Evolutionary conservation across 305 asterid species (phyloP).

Genomic region (Andrographis paniculata): DNA sequence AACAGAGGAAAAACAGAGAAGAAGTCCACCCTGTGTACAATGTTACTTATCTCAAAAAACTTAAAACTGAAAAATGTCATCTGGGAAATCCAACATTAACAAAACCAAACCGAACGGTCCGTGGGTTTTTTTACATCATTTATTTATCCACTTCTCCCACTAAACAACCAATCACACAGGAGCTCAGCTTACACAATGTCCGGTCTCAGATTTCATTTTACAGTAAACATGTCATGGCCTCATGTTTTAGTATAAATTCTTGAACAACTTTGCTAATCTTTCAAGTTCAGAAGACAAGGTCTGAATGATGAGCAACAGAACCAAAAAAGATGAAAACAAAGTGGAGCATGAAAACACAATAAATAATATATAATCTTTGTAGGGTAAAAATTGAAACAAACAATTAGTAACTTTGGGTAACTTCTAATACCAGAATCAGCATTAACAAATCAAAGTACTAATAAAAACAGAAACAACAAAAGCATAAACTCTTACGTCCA

Average conservation of each 20-base stretch:
- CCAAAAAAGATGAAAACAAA: slow-evolving; percentile 7
- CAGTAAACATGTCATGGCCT: too few relatives aligned
- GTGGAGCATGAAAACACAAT: neutral
- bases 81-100: slow-evolving; percentile 2
- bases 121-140: too few relatives aligned
- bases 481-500: slow-evolving; percentile 74
- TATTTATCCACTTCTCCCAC: too few relatives aligned
- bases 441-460: slow-evolving; percentile 3
- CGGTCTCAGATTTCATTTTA: too few relatives aligned
- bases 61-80: slow-evolving; percentile 1
- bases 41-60: neutral
- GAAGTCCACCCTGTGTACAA: neutral
- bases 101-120: too few relatives aligned
- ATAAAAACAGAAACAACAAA: slow-evolving; percentile 2
- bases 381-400: neutral
- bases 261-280: neutral
- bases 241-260: too few relatives aligned
- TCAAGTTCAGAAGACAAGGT: slow-evolving; percentile 5
- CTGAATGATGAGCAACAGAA: slow-evolving; percentile 1
- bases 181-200: too few relatives aligned
- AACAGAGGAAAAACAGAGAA: neutral
- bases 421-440: slow-evolving; percentile 2
- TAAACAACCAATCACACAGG: too few relatives aligned
- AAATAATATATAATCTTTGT: neutral
- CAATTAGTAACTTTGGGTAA: neutral